Percentiles rank a stretch among this genome's conserved stretches.
Conservation (phyloP, 2,329 filamentous ascomycete species). For the Epichloe typhina region DNA sequence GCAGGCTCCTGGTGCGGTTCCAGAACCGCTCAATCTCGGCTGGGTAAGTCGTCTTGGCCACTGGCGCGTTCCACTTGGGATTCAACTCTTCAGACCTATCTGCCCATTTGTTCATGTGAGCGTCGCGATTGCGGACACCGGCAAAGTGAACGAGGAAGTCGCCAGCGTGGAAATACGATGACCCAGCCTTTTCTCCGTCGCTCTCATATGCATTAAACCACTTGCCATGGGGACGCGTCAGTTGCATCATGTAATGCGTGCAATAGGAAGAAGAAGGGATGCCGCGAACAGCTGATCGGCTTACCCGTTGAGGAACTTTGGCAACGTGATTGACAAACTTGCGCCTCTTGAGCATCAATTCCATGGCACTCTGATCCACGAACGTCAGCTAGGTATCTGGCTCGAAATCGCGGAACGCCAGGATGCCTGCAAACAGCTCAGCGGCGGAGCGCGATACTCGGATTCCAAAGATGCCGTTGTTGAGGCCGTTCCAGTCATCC, state of each 20-base stretch:
- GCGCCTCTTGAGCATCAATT: constrained; percentile 5
- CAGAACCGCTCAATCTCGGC: constrained; percentile 1
- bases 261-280: background rate
- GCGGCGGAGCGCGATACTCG: constrained; percentile 8
- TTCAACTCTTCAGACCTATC: background rate
- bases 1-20: background rate
- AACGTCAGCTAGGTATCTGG: constrained; percentile 7
- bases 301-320: constrained; percentile 8
- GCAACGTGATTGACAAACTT: constrained; percentile 5
- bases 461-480: constrained; percentile 9
- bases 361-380: constrained; percentile 12
- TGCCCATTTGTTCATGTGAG: constrained; percentile 1
- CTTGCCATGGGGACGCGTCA: background rate
- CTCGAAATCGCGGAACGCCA: constrained; percentile 8
- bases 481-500: constrained; percentile 4
- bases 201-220: constrained; percentile 12
- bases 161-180: constrained; percentile 3
- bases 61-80: constrained; percentile 2
- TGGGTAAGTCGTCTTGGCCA: background rate
- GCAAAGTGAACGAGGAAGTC: constrained; percentile 12
- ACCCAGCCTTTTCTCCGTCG: background rate
- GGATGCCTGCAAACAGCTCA: constrained; percentile 9
- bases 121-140: constrained; percentile 1
- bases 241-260: no score
- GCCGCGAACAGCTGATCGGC: background rate